Conservation (phyloP, 129 eudicot species). For the Lactuca sativa region DNA sequence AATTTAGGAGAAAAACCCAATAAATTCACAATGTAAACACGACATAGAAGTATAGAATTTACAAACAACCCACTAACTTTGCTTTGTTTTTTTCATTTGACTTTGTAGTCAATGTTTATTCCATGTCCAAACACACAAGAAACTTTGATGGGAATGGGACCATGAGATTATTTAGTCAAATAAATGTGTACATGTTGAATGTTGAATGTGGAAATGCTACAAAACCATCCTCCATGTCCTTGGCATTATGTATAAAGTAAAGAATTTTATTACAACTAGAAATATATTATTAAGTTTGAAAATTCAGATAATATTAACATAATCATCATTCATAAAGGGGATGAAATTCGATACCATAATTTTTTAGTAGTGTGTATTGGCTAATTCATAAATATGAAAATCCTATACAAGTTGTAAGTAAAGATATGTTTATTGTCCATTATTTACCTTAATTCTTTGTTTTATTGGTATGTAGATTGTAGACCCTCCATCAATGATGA, state of each 20-base stretch:
- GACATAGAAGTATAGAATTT: neutral
- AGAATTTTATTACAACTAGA: neutral
- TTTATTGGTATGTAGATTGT: no score
- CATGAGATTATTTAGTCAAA: slow-evolving; percentile 11
- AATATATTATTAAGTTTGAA: neutral
- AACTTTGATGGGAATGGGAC: neutral
- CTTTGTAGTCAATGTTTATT: slow-evolving; percentile 21
- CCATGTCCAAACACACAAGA: slow-evolving; percentile 1
- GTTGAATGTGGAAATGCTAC: slow-evolving; percentile 20
- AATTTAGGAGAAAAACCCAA: neutral
- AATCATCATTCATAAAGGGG: no score
- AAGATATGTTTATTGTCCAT: neutral
- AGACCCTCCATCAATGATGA: no score
- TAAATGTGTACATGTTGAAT: slow-evolving; percentile 1
- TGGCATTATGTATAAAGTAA: slow-evolving; percentile 12
- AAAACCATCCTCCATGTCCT: slow-evolving; percentile 35
- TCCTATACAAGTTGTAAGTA: neutral
- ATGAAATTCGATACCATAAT: no score
- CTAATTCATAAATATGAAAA: neutral
- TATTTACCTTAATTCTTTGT: neutral
- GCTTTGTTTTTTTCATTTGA: slow-evolving; percentile 19
- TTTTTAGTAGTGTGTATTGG: no score
- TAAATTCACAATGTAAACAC: slow-evolving; percentile 10
- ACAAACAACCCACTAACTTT: slow-evolving; percentile 17
- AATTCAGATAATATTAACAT: neutral